A percentile compares a stretch with the other conserved stretches of the same genome.
These are phyloP conservation scores for Brasilioporus rufonigricans DNA, from an alignment of 768 basidiomycete genomes.

Conservation along the genomic window DNA sequence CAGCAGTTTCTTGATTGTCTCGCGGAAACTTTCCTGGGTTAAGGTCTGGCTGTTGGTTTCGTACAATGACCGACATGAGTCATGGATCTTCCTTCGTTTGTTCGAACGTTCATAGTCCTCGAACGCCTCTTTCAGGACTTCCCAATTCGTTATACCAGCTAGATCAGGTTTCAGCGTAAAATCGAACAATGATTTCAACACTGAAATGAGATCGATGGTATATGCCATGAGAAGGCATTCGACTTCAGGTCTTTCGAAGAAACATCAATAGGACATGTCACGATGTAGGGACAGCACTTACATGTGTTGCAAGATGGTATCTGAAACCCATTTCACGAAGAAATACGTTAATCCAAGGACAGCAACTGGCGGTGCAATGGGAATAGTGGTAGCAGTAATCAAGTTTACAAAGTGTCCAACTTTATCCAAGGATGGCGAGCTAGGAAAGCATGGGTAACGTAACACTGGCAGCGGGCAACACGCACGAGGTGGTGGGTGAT, in stretches of 20 bases:
- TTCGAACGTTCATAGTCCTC: constrained; percentile 1
- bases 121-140: constrained; percentile 2
- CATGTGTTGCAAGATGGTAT: background rate
- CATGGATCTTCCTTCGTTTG: background rate
- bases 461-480: background rate
- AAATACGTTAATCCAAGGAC: constrained; percentile 3
- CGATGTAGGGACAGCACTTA: background rate
- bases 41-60: background rate
- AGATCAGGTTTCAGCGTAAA: constrained; percentile 6
- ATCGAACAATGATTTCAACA: background rate
- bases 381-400: background rate
- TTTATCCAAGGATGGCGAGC: background rate
- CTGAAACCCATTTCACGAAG: constrained; percentile 5
- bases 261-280: background rate
- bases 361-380: background rate
- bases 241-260: background rate
- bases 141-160: constrained; percentile 5
- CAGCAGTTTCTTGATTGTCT: background rate
- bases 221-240: constrained; percentile 4
- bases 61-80: background rate
- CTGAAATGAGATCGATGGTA: constrained; percentile 2
- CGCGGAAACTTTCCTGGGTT: background rate
- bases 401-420: constrained; percentile 2
- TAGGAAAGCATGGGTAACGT: background rate
- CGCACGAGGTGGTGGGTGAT: background rate